Evolutionary conservation across 805 yeast genomes (phyloP).

Genomic region (Debaryomyces castellii): DNA sequence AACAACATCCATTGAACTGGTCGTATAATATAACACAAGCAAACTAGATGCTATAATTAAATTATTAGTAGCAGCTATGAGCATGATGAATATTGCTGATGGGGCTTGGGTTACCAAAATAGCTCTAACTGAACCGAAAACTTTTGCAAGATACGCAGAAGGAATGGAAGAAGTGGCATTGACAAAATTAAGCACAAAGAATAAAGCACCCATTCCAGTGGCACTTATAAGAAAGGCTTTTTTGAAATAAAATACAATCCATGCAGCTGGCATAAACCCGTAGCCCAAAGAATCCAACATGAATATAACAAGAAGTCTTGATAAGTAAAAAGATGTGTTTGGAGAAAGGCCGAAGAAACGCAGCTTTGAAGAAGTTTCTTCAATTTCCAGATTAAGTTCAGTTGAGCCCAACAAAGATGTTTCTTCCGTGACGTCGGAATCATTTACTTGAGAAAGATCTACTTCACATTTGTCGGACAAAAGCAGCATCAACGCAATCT

Average conservation of each 20-base stretch:
- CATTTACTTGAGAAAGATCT: slow-evolving; percentile 5
- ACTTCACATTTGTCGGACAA: slow-evolving; percentile 57
- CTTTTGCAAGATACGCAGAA: slow-evolving; percentile 66
- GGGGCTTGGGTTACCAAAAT: slow-evolving; percentile 76
- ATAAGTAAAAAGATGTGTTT: slow-evolving; percentile 31
- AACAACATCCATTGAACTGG: slow-evolving; percentile 85
- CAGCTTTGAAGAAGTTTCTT: slow-evolving; percentile 4
- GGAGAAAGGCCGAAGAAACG: slow-evolving; percentile 44
- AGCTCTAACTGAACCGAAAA: slow-evolving; percentile 76
- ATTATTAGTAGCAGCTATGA: slow-evolving; percentile 25
- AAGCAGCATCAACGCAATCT: slow-evolving; percentile 49
- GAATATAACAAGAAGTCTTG: slow-evolving; percentile 57
- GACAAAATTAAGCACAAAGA: slow-evolving; percentile 60
- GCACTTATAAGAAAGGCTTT: slow-evolving; percentile 54
- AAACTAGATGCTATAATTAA: slow-evolving; percentile 49
- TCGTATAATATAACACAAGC: slow-evolving; percentile 56
- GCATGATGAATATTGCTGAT: slow-evolving; percentile 61
- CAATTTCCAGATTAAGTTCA: slow-evolving; percentile 8
- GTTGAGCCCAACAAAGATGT: slow-evolving; percentile 4
- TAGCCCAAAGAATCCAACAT: slow-evolving; percentile 85
- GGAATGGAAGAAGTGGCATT: slow-evolving; percentile 74
- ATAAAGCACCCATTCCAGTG: slow-evolving; percentile 61
- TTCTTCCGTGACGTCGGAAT: slow-evolving; percentile 7
- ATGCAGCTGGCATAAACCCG: slow-evolving; percentile 85
- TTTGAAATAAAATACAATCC: slow-evolving; percentile 83